These are phyloP conservation scores for Chondrostereum purpureum DNA, from an alignment of 1,284 basidiomycete species.

Conservation along the genomic window DNA sequence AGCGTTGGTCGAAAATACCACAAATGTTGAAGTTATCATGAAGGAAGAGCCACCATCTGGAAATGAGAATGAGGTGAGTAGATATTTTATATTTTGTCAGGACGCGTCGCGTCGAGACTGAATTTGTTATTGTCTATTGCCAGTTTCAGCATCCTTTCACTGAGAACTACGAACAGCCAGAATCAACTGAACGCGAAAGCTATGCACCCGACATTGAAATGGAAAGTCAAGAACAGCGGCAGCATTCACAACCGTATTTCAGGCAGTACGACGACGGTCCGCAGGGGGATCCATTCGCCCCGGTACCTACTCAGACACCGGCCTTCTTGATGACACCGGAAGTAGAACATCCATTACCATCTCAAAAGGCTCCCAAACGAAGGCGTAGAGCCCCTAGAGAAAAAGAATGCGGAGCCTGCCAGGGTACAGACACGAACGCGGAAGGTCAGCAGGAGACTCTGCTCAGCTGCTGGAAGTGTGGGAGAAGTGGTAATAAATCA, in stretches of 20 bases:
- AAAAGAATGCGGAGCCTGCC: slow-evolving; percentile 62
- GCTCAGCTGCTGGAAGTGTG: slow-evolving; percentile 67
- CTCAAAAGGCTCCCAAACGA: slow-evolving; percentile 41
- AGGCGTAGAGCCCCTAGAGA: slow-evolving; percentile 49
- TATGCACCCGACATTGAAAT: slow-evolving; percentile 15
- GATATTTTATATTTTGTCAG: slow-evolving; percentile 16
- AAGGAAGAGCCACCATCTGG: slow-evolving; percentile 17
- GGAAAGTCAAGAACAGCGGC: slow-evolving; percentile 17
- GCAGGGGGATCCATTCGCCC: slow-evolving; percentile 75
- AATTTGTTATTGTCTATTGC: slow-evolving; percentile 4
- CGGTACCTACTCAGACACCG: slow-evolving; percentile 40
- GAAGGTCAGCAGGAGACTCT: slow-evolving; percentile 52
- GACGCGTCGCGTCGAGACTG: slow-evolving; percentile 48
- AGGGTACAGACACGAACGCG: slow-evolving; percentile 54
- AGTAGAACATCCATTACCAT: slow-evolving; percentile 22
- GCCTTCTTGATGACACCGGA: slow-evolving; percentile 25
- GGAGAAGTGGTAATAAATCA: slow-evolving; percentile 33
- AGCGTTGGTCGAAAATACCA: slow-evolving; percentile 33
- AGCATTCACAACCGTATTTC: slow-evolving; percentile 28
- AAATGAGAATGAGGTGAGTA: slow-evolving; percentile 24
- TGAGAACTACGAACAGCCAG: slow-evolving; percentile 4
- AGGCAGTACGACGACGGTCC: slow-evolving; percentile 61
- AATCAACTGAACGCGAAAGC: slow-evolving; percentile 18
- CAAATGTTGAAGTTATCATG: slow-evolving; percentile 26
- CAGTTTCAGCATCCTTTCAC: background rate